These are phyloP conservation scores for Cornus suecica DNA, from an alignment of 148 eudicot species.

Conservation along the genomic window DNA sequence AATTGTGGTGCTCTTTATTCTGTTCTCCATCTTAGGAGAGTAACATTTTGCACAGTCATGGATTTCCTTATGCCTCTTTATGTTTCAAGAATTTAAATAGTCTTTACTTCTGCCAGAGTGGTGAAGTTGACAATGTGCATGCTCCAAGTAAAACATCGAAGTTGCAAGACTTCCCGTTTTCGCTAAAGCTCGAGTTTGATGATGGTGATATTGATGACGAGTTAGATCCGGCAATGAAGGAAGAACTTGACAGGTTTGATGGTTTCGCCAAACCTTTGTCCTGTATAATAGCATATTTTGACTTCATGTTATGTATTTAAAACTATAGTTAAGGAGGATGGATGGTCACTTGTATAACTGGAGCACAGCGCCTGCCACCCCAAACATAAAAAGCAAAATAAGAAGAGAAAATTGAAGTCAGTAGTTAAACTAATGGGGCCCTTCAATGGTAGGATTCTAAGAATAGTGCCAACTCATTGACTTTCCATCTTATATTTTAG, in stretches of 20 bases:
- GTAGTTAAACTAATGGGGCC: background rate
- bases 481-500: too few species aligned
- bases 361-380: too few species aligned
- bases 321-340: too few species aligned
- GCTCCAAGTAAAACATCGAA: constrained; percentile 30
- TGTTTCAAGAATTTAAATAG: constrained; percentile 27
- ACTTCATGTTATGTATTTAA: too few species aligned
- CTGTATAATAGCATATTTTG: background rate
- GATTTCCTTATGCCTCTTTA: constrained; percentile 15
- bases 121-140: constrained; percentile 24
- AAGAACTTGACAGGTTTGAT: constrained; percentile 76
- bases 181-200: constrained; percentile 54
- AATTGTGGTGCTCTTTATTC: constrained; percentile 4
- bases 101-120: constrained; percentile 32
- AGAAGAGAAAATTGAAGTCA: too few species aligned
- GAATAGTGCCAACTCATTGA: background rate
- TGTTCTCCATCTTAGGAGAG: constrained; percentile 8
- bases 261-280: background rate
- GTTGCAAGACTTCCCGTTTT: constrained; percentile 35
- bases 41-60: background rate
- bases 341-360: too few species aligned
- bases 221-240: constrained; percentile 83
- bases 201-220: constrained; percentile 74
- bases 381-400: too few species aligned
- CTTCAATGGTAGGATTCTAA: background rate